Percentiles rank a stretch among this genome's conserved stretches.
Evolutionary conservation across 768 basidiomycete species (phyloP).

Genomic region (Phaeotremella skinneri): DNA sequence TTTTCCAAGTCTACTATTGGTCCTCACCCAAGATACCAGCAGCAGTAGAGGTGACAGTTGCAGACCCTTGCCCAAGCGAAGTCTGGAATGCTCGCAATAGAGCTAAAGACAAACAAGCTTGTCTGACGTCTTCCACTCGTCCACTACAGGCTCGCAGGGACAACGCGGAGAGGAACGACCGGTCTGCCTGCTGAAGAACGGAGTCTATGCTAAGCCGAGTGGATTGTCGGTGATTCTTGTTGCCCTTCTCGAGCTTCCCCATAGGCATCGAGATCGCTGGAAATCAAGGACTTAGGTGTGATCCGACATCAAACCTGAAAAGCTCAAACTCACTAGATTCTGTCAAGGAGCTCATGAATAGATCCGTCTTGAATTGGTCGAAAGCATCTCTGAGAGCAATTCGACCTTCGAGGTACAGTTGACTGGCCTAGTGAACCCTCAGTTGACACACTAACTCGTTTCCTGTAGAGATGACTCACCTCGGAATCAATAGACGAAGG

Average conservation of each 20-base stretch:
- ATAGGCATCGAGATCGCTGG: slow-evolving; percentile 80
- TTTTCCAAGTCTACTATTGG: slow-evolving; percentile 10
- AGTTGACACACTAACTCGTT: neutral
- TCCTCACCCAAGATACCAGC: slow-evolving; percentile 61
- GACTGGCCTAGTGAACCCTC: slow-evolving; percentile 61
- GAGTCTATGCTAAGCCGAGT: slow-evolving; percentile 55
- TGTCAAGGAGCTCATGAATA: slow-evolving; percentile 82
- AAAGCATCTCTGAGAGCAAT: slow-evolving; percentile 76
- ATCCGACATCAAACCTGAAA: slow-evolving; percentile 1
- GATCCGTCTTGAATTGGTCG: slow-evolving; percentile 73
- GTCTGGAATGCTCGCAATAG: slow-evolving; percentile 73
- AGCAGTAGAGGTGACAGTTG: slow-evolving; percentile 59
- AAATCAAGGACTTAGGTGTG: slow-evolving; percentile 10
- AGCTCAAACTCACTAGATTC: slow-evolving; percentile 75
- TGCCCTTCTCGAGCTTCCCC: slow-evolving; percentile 54
- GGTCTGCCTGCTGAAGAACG: slow-evolving; percentile 67
- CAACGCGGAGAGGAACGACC: slow-evolving; percentile 67
- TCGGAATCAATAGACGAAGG: slow-evolving; percentile 11
- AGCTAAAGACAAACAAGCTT: slow-evolving; percentile 68
- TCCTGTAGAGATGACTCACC: slow-evolving; percentile 9
- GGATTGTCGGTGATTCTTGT: slow-evolving; percentile 33
- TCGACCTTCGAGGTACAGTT: slow-evolving; percentile 70
- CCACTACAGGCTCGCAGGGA: slow-evolving; percentile 61
- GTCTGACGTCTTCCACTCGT: slow-evolving; percentile 67
- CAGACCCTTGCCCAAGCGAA: slow-evolving; percentile 66